Base-by-base conservation (phyloP, 495 filamentous ascomycete genomes). In the Penicillium robsamsonii region DNA sequence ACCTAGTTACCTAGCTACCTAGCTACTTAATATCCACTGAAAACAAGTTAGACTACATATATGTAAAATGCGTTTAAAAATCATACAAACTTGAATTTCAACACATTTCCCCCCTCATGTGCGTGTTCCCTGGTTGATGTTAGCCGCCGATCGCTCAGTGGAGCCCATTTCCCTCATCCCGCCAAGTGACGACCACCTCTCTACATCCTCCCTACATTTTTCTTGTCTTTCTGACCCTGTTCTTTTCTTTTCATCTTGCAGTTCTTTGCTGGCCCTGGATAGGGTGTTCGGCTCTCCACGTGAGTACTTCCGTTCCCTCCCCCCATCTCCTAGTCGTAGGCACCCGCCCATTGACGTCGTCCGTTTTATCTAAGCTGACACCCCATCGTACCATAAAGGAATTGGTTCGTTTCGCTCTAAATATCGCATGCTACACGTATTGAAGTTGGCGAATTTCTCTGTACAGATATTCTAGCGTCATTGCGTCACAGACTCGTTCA, bases 101-200 rank as follows among this genome's bases (percentile, higher is more conserved):
- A 24, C 15, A 40, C 38, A 49, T 48, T 22, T 48, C 44, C 44
- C 44, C 58, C 53, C 53, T 22, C 53, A 58, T 53, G 55, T 61
- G 44, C 45, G 35, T 46, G 53, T 56, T 57, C 60, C 60, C 51
- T 61, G 47, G 66, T 59, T 68, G 61, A 62, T 66, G 60, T 70
- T 70, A 75, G 65, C 68, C 68, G 73, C 70, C 63, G 73, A 75
- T 75, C 72, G 70, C 61, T 60, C 68, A 68, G 68, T 72, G 73
- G 71, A 72, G 70, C 70, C 71, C 52, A 54, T 46, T 54, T 66
- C 63, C 53, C 46, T 59, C 65, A 67, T 72, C 70, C 70, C 70
- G 66, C 70, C 68, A 63, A 63, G 66, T 64, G 65, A 70, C 68
- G 65, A 70, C 71, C 67, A 72, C 68, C 70, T 71, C 53, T 61